phyloP scores from a whole-genome alignment of 2,329 filamentous ascomycete species.

The Bisporella sp. region DNA sequence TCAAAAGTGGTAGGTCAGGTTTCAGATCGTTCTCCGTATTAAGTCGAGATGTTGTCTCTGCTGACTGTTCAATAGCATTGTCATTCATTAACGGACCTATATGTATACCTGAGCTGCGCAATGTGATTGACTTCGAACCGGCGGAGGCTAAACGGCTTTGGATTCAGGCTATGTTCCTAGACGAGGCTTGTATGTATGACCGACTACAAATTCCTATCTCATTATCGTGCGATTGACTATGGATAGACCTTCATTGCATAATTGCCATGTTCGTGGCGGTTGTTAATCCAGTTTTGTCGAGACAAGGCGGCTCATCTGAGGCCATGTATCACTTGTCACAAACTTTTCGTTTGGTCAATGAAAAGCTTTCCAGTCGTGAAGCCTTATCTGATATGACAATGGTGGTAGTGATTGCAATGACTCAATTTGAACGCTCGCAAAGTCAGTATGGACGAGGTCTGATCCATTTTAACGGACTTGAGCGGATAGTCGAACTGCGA shows the following conservation, averaged over 20 bases:
- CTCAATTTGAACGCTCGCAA: constrained; percentile 21
- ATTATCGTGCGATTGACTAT: not conserved
- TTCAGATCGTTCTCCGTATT: not conserved
- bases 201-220: not conserved
- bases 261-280: constrained; percentile 19
- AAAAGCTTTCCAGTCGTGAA: constrained; percentile 18
- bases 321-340: constrained; percentile 21
- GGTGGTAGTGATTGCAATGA: constrained; percentile 23
- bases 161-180: constrained; percentile 22
- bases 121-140: constrained; percentile 3
- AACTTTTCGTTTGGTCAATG: constrained; percentile 24
- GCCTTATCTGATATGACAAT: constrained; percentile 24
- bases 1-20: constrained; percentile 4
- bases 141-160: constrained; percentile 12
- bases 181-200: constrained; percentile 26
- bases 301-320: constrained; percentile 7
- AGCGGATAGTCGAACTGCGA: constrained; percentile 24
- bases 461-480: constrained; percentile 26
- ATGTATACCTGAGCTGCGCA: constrained; percentile 2
- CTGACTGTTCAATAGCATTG: constrained; percentile 3
- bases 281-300: constrained; percentile 5
- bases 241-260: constrained; percentile 24
- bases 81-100: constrained; percentile 7
- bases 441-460: constrained; percentile 17
- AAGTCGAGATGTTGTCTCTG: not conserved